Base-by-base conservation (phyloP, 106 monocot genomes). In the Dendrobium officinale region DNA sequence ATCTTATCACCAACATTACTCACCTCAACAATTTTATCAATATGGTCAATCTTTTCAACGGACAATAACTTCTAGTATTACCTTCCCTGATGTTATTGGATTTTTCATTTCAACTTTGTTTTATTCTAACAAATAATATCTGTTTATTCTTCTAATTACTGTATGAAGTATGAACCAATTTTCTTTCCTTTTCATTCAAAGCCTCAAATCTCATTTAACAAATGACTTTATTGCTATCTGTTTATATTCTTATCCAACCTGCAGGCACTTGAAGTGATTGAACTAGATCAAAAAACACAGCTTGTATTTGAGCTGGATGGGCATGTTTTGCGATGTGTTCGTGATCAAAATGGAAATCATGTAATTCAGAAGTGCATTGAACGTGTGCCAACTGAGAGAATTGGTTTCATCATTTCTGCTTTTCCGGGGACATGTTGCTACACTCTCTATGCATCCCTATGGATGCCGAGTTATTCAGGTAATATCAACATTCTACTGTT, bases 291-390 rank as follows among this genome's bases (percentile, higher is more conserved):
- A 82, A 98, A 95, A 84, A 87, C 85, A 79, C 61, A 83, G 75
- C 89, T 98, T 83, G 94, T 94, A 72, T 81, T 26, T 79, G 97
- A 98, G 75, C 92, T 98, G 76, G 92, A 98, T 86, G 94, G 92
- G 45, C 89, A 98, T 83, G 88, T 94, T 77, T 88, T 98, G 92
- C 89, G 87, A 59, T 98, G 97, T 80, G 94, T 98, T 37, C 89
- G 89, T 72, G 94, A 98, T 79, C 97, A 98, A 78, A 98, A 98
- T 85, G 97, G 97, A 29, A 98, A 98, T 75, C 97, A 98, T 84
- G 97, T 98, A 16, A 95, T 98, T 82, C 97, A 98, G 80, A 98
- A 98, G 83, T 98, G 97, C 85, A 98, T 98, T 70, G 94, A 98
- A 73, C 91, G 97, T 86, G 88, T 98, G 73, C 91, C 97, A 44